Percentiles rank a stretch among this genome's conserved stretches.
These are phyloP conservation scores for Sisymbrium altissimum DNA, from an alignment of 345 rosid genomes.

Conservation along the genomic window DNA sequence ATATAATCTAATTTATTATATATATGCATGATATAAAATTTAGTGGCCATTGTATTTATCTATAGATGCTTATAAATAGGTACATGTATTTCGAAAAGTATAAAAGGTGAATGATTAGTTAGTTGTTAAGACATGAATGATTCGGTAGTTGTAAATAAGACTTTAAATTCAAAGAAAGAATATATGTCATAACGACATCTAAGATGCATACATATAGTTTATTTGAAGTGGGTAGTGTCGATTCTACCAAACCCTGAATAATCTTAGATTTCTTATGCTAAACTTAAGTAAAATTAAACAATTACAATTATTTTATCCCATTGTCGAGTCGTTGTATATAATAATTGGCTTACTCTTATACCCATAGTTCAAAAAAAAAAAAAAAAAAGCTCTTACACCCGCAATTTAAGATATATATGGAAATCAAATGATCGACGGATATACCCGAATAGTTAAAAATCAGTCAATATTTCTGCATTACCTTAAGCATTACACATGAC, in stretches of 20 bases:
- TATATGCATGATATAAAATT: not conserved
- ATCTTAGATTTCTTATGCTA: not conserved
- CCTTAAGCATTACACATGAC: not conserved
- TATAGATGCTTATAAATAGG: not conserved
- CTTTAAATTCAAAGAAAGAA: not conserved
- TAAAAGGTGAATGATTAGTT: slow-evolving; percentile 18
- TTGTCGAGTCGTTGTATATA: not conserved
- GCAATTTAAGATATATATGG: not conserved
- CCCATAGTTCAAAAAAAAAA: no score
- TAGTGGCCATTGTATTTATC: not conserved
- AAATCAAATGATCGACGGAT: not conserved
- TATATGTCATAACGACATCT: slow-evolving; percentile 9
- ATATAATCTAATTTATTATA: not conserved
- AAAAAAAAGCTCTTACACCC: not conserved
- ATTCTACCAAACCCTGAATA: slow-evolving; percentile 9
- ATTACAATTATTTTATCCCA: not conserved
- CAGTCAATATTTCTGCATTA: not conserved
- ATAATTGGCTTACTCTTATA: not conserved
- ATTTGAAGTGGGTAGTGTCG: not conserved
- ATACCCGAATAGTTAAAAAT: not conserved
- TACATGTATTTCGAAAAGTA: slow-evolving; percentile 12
- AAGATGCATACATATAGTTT: not conserved
- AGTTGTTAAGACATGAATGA: slow-evolving; percentile 20
- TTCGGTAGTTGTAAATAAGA: not conserved
- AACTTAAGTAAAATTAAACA: not conserved